Percentiles rank a stretch among this genome's conserved stretches.
Evolutionary conservation across 106 monocot genomes (phyloP).

Genomic region (Apostasia shenzhenica): DNA sequence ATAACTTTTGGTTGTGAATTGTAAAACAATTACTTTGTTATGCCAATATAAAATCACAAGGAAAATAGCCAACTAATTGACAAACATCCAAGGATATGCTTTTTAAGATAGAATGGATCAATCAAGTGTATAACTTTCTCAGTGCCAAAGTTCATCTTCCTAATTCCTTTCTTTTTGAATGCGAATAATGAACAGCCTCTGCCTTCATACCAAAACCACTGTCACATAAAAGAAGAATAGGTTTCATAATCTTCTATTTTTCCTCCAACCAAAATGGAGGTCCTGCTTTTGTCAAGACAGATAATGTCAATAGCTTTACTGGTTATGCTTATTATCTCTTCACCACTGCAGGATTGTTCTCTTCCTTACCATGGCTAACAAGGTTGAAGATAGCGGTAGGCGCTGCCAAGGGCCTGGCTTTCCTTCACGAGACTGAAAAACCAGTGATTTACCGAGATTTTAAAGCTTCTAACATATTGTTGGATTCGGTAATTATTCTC

Average conservation of each 20-base stretch:
- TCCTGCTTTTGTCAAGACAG: too few relatives aligned
- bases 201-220: neutral
- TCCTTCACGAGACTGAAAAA: slow-evolving; percentile 67
- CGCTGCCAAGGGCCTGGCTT: slow-evolving; percentile 70
- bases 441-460: slow-evolving; percentile 82
- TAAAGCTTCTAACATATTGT: slow-evolving; percentile 76
- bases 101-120: neutral
- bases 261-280: too few relatives aligned
- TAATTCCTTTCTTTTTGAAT: neutral
- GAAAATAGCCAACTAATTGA: too few relatives aligned
- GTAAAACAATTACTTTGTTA: too few relatives aligned
- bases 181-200: neutral
- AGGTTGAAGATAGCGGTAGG: slow-evolving; percentile 67
- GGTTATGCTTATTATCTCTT: neutral
- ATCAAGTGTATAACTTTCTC: neutral
- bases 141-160: neutral
- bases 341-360: slow-evolving; percentile 2
- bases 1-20: too few relatives aligned
- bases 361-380: slow-evolving; percentile 54
- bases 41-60: too few relatives aligned
- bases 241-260: neutral
- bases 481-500: slow-evolving; percentile 46
- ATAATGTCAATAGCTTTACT: too few relatives aligned
- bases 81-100: too few relatives aligned
- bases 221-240: neutral